A percentile compares a stretch with the other conserved stretches of the same genome.
Conservation (phyloP, 208 protist species). For the Trypanosoma grayi region DNA sequence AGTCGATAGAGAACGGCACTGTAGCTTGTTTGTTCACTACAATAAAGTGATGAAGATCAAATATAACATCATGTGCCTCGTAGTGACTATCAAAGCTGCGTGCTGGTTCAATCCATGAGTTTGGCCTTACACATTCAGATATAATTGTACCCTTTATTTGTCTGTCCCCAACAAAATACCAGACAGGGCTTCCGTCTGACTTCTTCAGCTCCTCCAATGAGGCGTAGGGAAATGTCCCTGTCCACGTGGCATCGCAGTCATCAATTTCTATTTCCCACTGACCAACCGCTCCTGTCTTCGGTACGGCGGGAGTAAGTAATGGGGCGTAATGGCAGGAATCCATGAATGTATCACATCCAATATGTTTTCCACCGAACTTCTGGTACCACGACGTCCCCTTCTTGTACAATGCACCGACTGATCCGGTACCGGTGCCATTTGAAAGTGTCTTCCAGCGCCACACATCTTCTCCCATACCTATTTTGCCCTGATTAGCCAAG, state of each 20-base stretch:
- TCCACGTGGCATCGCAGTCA: conserved; percentile 83
- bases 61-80: conserved; percentile 52
- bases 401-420: conserved; percentile 56
- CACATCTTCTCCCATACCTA: conserved; percentile 67
- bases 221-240: conserved; percentile 60
- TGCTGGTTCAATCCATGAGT: conserved; percentile 56
- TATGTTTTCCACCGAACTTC: conserved; percentile 86
- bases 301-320: conserved; percentile 65
- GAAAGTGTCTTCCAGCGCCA: conserved; percentile 59
- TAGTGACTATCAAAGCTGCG: conserved; percentile 42
- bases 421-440: conserved; percentile 42
- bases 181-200: conserved; percentile 43
- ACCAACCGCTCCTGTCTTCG: conserved; percentile 22
- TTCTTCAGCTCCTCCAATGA: conserved; percentile 38
- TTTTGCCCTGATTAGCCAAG: conserved; percentile 49
- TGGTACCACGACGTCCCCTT: conserved; percentile 75
- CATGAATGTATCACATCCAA: conserved; percentile 70
- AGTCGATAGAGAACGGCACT: conserved; percentile 54
- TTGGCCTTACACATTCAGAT: conserved; percentile 63
- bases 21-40: conserved; percentile 33
- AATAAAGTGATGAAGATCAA: conserved; percentile 62
- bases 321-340: conserved; percentile 76
- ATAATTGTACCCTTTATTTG: conserved; percentile 63
- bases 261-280: conserved; percentile 72
- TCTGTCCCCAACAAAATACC: conserved; percentile 43